Conservation (phyloP, 2,329 filamentous ascomycete genomes). For the Sporothrix variecibatus region DNA sequence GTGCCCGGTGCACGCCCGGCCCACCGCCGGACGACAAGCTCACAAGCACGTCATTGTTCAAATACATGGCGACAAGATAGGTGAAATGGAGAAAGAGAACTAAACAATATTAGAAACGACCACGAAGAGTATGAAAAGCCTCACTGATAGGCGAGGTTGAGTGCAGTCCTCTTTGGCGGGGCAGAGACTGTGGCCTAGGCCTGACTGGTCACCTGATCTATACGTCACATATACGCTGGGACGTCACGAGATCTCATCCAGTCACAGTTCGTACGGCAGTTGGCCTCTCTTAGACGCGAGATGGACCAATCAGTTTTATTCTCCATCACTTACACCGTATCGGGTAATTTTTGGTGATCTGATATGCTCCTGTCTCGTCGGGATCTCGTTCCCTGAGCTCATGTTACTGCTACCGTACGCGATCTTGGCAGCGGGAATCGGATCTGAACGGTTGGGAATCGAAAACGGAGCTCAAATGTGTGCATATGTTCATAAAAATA, state of each 20-base stretch:
- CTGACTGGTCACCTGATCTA: background rate
- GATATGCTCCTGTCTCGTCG: background rate
- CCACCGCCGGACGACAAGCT: background rate
- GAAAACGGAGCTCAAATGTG: background rate
- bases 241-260: background rate
- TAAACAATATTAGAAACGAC: background rate
- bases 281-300: background rate
- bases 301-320: background rate
- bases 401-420: background rate
- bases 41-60: background rate
- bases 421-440: background rate
- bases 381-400: background rate
- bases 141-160: background rate
- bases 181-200: background rate
- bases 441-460: background rate
- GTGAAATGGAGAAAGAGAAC: background rate
- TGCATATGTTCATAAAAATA: background rate
- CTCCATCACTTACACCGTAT: background rate
- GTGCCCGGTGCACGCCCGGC: background rate
- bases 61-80: background rate
- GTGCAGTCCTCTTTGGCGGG: background rate
- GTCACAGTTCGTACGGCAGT: background rate
- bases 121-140: background rate
- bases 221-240: background rate
- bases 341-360: background rate